Base-by-base conservation (phyloP, 2,329 filamentous ascomycete species). In the Diaporthe velutina region DNA sequence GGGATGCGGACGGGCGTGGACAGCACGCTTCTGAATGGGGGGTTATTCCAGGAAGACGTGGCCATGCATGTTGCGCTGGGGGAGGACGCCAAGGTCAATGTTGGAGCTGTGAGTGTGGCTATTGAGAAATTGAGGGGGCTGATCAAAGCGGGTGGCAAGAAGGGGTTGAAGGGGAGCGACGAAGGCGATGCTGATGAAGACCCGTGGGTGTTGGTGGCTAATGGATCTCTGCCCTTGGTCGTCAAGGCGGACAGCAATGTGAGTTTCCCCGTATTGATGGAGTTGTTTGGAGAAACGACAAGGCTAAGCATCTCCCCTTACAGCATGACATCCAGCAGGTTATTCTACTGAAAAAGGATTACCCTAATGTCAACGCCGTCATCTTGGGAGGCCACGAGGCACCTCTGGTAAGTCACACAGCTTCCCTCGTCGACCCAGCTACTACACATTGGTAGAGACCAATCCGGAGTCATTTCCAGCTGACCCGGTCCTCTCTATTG, bases 261-360 rank as follows among this genome's bases (percentile, higher is more conserved):
- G 75, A 66, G 73, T 42, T 22, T 30, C 15, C 5, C 15, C 3
- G 6, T 7, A 13, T 15, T 3, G 12, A 22, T 35, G 25, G 22
- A 19, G n/a, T 42, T 75, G 71, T 15, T 19, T 1, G 17, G 22
- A 28, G 13, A 35, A 68, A 61, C 55, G 25, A 6, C 48, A 9
- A 54, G 38, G 42, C 73, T 70, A 52, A 75, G n/a, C n/a, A 42
- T 73, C n/a, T 25, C 52, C 13, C 4, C 5, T 33, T 22, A 40
- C 66, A 85, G 84, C 82, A 85, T 74, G 84, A 86, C 55, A 84
- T 85, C 25, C 78, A 82, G 74, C 85, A 86, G 73, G 77, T 85
- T 45, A 80, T 86, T 25, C 81, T 81, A 52, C 73, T 86, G 33
- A 84, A 85, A 73, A 79, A 80, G 71, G 83, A 84, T 35, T 81